A percentile compares a stretch with the other conserved stretches of the same genome.
phyloP scores from a whole-genome alignment of 2,329 filamentous ascomycete genomes.

The Cordyceps militaris region DNA sequence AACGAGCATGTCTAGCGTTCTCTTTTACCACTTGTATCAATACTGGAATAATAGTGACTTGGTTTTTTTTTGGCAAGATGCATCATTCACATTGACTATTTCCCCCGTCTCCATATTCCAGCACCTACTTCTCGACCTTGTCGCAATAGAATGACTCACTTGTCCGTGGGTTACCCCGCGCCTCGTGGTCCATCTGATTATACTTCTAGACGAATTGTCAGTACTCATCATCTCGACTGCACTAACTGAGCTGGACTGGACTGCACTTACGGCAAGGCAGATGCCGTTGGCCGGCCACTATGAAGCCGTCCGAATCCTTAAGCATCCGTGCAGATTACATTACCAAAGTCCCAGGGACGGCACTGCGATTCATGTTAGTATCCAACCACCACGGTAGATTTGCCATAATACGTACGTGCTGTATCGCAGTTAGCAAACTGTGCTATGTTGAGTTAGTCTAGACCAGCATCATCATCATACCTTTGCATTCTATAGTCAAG shows the following conservation, averaged over 20 bases:
- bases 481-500: background rate
- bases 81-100: background rate
- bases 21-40: background rate
- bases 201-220: no score
- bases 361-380: no score
- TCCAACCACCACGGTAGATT: no score
- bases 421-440: background rate
- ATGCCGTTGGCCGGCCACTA: no score
- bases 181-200: no score
- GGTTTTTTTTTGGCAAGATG: background rate
- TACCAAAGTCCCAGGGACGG: no score
- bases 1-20: slow-evolving; percentile 5
- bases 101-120: background rate
- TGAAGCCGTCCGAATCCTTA: no score
- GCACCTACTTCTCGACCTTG: background rate
- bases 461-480: background rate
- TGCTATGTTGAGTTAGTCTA: background rate
- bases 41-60: background rate
- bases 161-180: background rate
- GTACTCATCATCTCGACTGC: no score
- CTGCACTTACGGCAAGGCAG: no score
- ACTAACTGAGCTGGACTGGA: no score
- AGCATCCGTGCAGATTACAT: no score
- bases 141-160: no score
- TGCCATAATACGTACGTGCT: background rate